These are phyloP conservation scores for Plantago ovata DNA, from an alignment of 257 asterid genomes.

Conservation along the genomic window DNA sequence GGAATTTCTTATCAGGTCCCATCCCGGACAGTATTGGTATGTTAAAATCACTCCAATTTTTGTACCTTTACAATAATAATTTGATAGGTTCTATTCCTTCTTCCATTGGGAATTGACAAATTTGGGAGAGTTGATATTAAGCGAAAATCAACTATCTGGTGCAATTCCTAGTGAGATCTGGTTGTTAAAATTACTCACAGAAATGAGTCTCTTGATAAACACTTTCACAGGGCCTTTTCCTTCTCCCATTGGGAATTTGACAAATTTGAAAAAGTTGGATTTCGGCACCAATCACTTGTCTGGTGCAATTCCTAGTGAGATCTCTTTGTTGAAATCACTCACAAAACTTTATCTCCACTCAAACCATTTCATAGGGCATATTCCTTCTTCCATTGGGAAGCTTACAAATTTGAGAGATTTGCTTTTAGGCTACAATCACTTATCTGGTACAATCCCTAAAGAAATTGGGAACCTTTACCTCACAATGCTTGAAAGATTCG, in stretches of 20 bases:
- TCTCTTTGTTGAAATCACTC: conserved; percentile 21
- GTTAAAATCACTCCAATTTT: too few species aligned
- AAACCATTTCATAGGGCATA: conserved; percentile 3
- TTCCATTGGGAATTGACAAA: conserved; percentile 13
- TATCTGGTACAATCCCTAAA: too few species aligned
- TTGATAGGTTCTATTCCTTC: conserved; percentile 16
- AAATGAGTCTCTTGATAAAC: background rate
- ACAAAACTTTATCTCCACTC: background rate
- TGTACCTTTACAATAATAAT: background rate
- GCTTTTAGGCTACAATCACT: too few species aligned
- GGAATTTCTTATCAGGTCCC: too few species aligned
- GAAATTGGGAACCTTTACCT: conserved; percentile 7
- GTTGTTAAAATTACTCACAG: conserved; percentile 10
- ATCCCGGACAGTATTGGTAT: too few species aligned
- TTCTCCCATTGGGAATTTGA: conserved; percentile 20
- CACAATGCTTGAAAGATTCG: background rate
- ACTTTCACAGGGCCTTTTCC: conserved; percentile 20
- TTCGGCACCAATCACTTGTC: conserved; percentile 16
- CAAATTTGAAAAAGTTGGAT: background rate
- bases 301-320: conserved; percentile 23
- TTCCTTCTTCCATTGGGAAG: too few species aligned
- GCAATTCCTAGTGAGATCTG: conserved; percentile 25
- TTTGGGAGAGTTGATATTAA: conserved; percentile 8
- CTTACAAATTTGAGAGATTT: too few species aligned
- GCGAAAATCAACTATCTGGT: conserved; percentile 22